A percentile compares a stretch with the other conserved stretches of the same genome.
phyloP scores from a whole-genome alignment of 768 basidiomycete species.

The Podaxis sp. region DNA sequence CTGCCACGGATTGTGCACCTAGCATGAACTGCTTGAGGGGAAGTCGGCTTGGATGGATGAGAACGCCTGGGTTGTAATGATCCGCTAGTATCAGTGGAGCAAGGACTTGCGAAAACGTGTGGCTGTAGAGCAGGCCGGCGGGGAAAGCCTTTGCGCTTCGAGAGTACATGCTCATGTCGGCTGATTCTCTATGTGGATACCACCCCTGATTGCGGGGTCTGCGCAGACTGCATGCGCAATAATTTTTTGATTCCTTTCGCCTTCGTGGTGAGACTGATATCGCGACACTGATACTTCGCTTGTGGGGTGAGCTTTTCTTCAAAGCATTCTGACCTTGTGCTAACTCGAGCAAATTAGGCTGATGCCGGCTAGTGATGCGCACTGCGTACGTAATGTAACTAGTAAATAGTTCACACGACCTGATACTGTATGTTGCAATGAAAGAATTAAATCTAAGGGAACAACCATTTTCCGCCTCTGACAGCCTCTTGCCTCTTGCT shows the following conservation, averaged over 20 bases:
- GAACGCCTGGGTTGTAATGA: constrained; percentile 14
- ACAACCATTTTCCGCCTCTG: constrained; percentile 16
- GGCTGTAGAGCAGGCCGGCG: constrained; percentile 6
- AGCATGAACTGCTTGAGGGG: constrained; percentile 3
- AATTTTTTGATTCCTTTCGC: constrained; percentile 7
- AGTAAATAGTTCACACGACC: constrained; percentile 10
- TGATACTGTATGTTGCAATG: neutral
- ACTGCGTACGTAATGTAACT: too few relatives aligned
- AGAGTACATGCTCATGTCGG: constrained; percentile 11
- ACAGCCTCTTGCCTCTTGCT: neutral
- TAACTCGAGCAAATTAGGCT: neutral
- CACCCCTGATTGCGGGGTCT: neutral
- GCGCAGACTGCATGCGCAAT: constrained; percentile 3
- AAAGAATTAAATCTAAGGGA: constrained; percentile 1
- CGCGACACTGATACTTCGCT: neutral
- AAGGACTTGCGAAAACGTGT: neutral
- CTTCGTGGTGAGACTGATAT: neutral
- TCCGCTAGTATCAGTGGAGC: constrained; percentile 5
- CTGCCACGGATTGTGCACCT: constrained; percentile 5
- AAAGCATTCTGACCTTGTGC: neutral
- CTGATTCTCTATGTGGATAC: neutral
- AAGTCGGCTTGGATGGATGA: neutral
- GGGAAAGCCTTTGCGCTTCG: constrained; percentile 15
- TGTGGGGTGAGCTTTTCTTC: neutral
- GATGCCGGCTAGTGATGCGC: too few relatives aligned